phyloP scores from a whole-genome alignment of 2,329 filamentous ascomycete genomes.

The Fusarium robinianum region DNA sequence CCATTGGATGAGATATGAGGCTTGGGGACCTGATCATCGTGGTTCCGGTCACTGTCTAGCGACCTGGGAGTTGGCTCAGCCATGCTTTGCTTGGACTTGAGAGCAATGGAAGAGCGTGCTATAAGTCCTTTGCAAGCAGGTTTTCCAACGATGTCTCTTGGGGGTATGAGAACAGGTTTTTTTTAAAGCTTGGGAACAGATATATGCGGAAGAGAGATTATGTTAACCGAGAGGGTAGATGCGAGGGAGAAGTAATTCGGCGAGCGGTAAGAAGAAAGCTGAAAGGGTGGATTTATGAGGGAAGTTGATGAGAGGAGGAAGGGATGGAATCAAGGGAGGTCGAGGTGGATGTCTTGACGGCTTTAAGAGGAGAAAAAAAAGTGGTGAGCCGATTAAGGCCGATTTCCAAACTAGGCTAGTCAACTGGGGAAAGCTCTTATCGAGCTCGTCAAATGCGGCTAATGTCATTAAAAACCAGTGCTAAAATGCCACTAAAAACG shows the following conservation, averaged over 20 bases:
- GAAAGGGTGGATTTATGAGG: neutral
- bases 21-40: conserved; percentile 27
- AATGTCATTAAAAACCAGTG: conserved; percentile 2
- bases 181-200: too few relatives aligned
- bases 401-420: conserved; percentile 4
- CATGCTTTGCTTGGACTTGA: conserved; percentile 55
- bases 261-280: neutral
- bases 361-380: conserved; percentile 23
- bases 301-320: conserved; percentile 18
- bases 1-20: conserved; percentile 25
- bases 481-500: too few relatives aligned
- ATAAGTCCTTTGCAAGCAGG: conserved; percentile 43
- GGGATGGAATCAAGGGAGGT: conserved; percentile 1
- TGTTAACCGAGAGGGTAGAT: conserved; percentile 28
- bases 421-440: conserved; percentile 18
- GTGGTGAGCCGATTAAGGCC: conserved; percentile 31
- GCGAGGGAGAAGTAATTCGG: neutral
- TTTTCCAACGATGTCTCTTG: conserved; percentile 4
- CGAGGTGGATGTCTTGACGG: too few relatives aligned
- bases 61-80: conserved; percentile 41
- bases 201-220: conserved; percentile 24
- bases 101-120: conserved; percentile 59
- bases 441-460: conserved; percentile 17
- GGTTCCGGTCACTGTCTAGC: conserved; percentile 42
- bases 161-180: too few relatives aligned